phyloP scores from a whole-genome alignment of 352 stramenopile species.

The Phytophthora europaea region DNA sequence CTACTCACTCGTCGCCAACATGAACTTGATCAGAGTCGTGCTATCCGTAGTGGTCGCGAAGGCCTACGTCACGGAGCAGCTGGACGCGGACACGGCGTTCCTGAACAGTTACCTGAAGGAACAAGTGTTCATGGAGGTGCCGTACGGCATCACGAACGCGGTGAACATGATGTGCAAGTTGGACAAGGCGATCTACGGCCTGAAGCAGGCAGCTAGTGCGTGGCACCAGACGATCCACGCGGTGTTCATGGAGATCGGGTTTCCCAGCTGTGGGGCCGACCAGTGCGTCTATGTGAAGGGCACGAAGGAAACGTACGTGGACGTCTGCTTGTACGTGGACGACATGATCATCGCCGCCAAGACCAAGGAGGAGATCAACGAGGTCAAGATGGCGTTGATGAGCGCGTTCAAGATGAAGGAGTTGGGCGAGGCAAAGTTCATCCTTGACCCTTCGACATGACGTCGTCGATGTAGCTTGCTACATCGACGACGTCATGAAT shows the following conservation, averaged over 20 bases:
- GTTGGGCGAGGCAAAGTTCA: not conserved
- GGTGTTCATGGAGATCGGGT: not conserved
- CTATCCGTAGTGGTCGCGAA: not conserved
- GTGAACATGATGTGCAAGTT: too few species aligned
- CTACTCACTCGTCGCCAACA: not conserved
- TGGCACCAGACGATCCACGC: not conserved
- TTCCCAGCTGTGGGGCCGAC: not conserved
- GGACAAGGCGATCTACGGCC: not conserved
- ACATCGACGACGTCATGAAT: not conserved
- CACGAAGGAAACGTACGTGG: too few species aligned
- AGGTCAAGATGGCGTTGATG: constrained; percentile 4
- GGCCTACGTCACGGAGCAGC: not conserved
- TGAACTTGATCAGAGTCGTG: not conserved
- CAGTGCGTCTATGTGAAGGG: too few species aligned
- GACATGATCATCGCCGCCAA: not conserved
- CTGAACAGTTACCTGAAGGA: too few species aligned
- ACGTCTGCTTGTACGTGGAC: too few species aligned
- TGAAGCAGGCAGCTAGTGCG: not conserved
- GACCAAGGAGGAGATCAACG: not conserved
- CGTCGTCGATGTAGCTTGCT: too few species aligned
- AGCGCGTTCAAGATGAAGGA: not conserved
- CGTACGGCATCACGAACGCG: too few species aligned
- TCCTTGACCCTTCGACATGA: too few species aligned
- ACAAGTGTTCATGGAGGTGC: too few species aligned
- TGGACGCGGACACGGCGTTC: too few species aligned